These are phyloP conservation scores for Cystobasidium pallidum DNA, from an alignment of 1,284 basidiomycete species.

Conservation along the genomic window DNA sequence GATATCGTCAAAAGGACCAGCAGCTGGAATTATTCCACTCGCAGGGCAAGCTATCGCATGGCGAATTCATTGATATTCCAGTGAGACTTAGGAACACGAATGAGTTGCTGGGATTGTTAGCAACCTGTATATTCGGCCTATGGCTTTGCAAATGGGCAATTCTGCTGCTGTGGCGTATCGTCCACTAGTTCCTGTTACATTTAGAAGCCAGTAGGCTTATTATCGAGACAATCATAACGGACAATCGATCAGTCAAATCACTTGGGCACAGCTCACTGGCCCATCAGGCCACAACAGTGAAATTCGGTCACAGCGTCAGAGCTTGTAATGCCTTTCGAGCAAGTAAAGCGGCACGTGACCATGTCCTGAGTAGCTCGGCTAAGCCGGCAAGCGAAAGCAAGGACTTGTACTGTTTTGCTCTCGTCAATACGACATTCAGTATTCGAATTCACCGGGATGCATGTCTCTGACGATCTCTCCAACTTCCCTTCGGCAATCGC, in stretches of 20 bases:
- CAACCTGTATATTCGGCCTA: slow-evolving; percentile 3
- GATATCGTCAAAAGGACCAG: slow-evolving; percentile 84
- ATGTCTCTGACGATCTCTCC: background rate
- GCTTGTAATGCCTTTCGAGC: no score
- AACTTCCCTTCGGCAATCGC: background rate
- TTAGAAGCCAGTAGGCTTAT: background rate
- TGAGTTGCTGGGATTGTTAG: slow-evolving; percentile 21
- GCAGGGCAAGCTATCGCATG: slow-evolving; percentile 11
- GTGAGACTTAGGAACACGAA: slow-evolving; percentile 14
- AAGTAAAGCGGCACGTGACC: background rate
- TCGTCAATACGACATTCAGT: background rate
- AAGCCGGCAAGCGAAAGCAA: no score
- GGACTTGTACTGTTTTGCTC: background rate
- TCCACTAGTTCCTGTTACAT: slow-evolving; percentile 11
- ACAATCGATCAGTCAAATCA: no score
- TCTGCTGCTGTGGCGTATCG: slow-evolving; percentile 11
- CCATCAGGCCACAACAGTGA: no score
- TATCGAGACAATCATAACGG: background rate
- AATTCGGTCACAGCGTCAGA: no score
- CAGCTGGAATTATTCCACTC: slow-evolving; percentile 53
- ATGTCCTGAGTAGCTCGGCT: background rate
- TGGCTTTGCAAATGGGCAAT: slow-evolving; percentile 26
- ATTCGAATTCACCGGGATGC: background rate
- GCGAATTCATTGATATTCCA: slow-evolving; percentile 30
- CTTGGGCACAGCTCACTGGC: no score